These are phyloP conservation scores for Pueraria montana DNA, from an alignment of 306 rosid species.

Conservation along the genomic window DNA sequence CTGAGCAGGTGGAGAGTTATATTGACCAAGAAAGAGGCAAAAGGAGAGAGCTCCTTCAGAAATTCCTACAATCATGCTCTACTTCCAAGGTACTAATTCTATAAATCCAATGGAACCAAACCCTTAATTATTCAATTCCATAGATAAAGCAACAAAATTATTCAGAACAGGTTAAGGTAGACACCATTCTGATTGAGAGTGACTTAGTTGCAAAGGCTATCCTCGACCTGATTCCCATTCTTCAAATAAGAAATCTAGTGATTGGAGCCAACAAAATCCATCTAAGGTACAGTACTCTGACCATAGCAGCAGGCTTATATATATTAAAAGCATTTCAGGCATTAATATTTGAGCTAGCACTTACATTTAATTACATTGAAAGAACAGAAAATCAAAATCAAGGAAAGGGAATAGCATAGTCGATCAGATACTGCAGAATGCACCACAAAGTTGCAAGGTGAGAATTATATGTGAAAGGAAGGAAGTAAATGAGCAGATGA, in stretches of 20 bases:
- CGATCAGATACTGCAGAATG: slow-evolving; percentile 64
- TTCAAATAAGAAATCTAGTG: slow-evolving; percentile 67
- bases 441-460: slow-evolving; percentile 66
- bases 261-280: slow-evolving; percentile 63
- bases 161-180: slow-evolving; percentile 71
- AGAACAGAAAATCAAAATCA: slow-evolving; percentile 70
- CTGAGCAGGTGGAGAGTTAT: slow-evolving; percentile 69
- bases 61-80: slow-evolving; percentile 66
- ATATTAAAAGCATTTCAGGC: not conserved
- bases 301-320: not conserved
- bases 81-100: slow-evolving; percentile 58
- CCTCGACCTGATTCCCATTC: slow-evolving; percentile 68
- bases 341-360: not conserved
- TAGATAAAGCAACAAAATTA: not conserved
- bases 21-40: slow-evolving; percentile 75
- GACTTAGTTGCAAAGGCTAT: slow-evolving; percentile 71
- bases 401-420: slow-evolving; percentile 71
- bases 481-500: slow-evolving; percentile 51
- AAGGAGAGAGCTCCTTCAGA: slow-evolving; percentile 76
- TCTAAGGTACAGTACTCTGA: slow-evolving; percentile 52
- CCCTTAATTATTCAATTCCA: not conserved
- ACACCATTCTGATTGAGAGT: slow-evolving; percentile 75
- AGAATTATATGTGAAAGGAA: slow-evolving; percentile 78
- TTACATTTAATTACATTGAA: slow-evolving; percentile 9
- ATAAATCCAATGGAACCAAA: not conserved